Conservation (phyloP, 1,284 basidiomycete genomes). For the Trichosporon sp. region DNA sequence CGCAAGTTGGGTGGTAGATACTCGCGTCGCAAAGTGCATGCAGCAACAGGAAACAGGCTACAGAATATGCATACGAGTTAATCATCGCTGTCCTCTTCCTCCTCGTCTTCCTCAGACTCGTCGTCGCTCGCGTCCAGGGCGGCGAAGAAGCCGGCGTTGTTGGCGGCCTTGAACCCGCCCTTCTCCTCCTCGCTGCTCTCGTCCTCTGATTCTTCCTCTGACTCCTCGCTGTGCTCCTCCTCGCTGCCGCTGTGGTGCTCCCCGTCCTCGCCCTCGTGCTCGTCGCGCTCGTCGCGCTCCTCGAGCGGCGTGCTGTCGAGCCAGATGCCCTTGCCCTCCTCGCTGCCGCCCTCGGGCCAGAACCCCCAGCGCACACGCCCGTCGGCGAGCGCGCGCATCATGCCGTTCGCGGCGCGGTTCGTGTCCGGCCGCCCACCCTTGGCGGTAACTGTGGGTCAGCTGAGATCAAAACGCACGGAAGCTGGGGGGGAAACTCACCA, state of each 20-base stretch:
- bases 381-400: constrained; percentile 73
- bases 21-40: too few species aligned
- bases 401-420: constrained; percentile 79
- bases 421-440: constrained; percentile 81
- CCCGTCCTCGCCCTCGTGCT: constrained; percentile 12
- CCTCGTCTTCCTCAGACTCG: constrained; percentile 26
- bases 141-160: constrained; percentile 42
- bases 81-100: background rate
- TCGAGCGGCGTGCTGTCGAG: constrained; percentile 31
- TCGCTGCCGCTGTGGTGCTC: constrained; percentile 15
- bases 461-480: background rate
- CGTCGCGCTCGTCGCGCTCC: constrained; percentile 10
- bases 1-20: too few species aligned
- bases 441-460: constrained; percentile 60
- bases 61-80: background rate
- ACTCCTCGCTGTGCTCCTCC: constrained; percentile 16
- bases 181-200: constrained; percentile 8
- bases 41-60: background rate
- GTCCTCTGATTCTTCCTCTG: constrained; percentile 3
- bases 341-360: constrained; percentile 56
- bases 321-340: constrained; percentile 23
- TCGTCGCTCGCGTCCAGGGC: constrained; percentile 43
- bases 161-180: constrained; percentile 7
- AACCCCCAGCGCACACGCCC: constrained; percentile 77
- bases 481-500: constrained; percentile 34